phyloP scores from a whole-genome alignment of 2,329 filamentous ascomycete genomes.

The Dactylellina parvicollis region DNA sequence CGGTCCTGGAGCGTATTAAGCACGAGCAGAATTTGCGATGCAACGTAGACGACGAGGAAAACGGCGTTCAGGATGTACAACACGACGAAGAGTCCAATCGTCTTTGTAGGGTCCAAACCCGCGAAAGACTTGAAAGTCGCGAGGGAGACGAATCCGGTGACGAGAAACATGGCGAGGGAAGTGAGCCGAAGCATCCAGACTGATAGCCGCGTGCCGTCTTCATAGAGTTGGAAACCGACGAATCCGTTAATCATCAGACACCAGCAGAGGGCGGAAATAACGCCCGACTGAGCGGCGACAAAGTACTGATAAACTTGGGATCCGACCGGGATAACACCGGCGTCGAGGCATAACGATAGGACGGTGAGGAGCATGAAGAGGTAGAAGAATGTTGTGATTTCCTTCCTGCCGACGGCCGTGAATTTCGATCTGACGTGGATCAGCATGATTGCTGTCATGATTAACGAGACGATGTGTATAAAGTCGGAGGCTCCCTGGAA shows the following conservation, averaged over 20 bases:
- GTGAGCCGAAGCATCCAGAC: slow-evolving; percentile 88
- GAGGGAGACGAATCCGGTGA: slow-evolving; percentile 86
- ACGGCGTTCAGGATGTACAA: slow-evolving; percentile 91
- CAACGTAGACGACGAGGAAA: slow-evolving; percentile 83
- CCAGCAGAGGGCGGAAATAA: slow-evolving; percentile 85
- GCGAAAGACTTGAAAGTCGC: slow-evolving; percentile 94
- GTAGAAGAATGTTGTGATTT: slow-evolving; percentile 92
- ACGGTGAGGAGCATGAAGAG: slow-evolving; percentile 91
- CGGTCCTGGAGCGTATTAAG: slow-evolving; percentile 89
- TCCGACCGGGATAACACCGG: slow-evolving; percentile 87
- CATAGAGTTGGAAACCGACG: slow-evolving; percentile 97
- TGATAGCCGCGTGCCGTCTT: slow-evolving; percentile 91
- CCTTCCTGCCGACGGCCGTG: slow-evolving; percentile 84
- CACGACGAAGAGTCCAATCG: slow-evolving; percentile 87
- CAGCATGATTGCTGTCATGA: slow-evolving; percentile 97
- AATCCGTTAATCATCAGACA: slow-evolving; percentile 96
- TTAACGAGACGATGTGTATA: slow-evolving; percentile 87
- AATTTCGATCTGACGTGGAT: slow-evolving; percentile 97
- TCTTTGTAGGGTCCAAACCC: slow-evolving; percentile 84
- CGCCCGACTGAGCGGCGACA: slow-evolving; percentile 83
- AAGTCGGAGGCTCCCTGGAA: slow-evolving; percentile 92
- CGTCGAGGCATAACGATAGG: slow-evolving; percentile 87
- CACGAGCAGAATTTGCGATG: slow-evolving; percentile 88
- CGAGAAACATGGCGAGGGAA: slow-evolving; percentile 81
- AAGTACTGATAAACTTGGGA: slow-evolving; percentile 88